Evolutionary conservation across 495 filamentous ascomycete genomes (phyloP).

Genomic region (Neurospora sp.): DNA sequence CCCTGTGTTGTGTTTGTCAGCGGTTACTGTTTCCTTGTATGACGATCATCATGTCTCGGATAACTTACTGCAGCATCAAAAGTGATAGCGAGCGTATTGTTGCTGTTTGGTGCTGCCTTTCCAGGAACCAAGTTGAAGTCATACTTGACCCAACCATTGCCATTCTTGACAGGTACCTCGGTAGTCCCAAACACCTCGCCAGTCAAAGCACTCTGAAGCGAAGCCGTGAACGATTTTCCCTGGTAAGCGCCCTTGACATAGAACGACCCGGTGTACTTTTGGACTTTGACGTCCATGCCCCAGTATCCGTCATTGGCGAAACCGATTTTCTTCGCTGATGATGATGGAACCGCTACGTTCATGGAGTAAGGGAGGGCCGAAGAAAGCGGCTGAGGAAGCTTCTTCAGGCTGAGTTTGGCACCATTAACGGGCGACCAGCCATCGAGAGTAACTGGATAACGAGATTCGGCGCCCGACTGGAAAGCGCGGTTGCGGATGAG

Average conservation of each 20-base stretch:
- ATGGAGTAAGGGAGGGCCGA: slow-evolving; percentile 48
- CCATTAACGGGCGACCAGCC: slow-evolving; percentile 46
- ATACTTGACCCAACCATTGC: slow-evolving; percentile 37
- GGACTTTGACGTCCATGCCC: slow-evolving; percentile 46
- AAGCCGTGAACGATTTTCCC: slow-evolving; percentile 29
- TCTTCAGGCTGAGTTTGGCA: slow-evolving; percentile 40
- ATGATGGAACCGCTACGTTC: slow-evolving; percentile 29
- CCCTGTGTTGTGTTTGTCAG: slow-evolving; percentile 14
- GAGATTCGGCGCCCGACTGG: slow-evolving; percentile 19
- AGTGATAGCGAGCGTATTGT: slow-evolving; percentile 56
- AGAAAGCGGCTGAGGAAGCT: slow-evolving; percentile 37
- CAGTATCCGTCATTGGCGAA: slow-evolving; percentile 52
- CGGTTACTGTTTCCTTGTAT: neutral
- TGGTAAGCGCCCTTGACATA: slow-evolving; percentile 41
- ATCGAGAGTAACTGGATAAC: slow-evolving; percentile 33
- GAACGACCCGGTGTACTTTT: slow-evolving; percentile 47
- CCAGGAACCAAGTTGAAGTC: slow-evolving; percentile 34
- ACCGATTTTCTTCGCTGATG: slow-evolving; percentile 33
- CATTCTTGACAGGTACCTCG: slow-evolving; percentile 25
- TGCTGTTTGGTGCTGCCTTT: slow-evolving; percentile 41
- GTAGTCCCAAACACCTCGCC: slow-evolving; percentile 34
- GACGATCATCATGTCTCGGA: neutral
- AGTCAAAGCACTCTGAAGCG: slow-evolving; percentile 37
- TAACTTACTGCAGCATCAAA: slow-evolving; percentile 37
- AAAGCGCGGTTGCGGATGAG: slow-evolving; percentile 68